Percentiles rank a stretch among this genome's conserved stretches.
phyloP scores from a whole-genome alignment of 768 basidiomycete genomes.

The Collybia nuda region DNA sequence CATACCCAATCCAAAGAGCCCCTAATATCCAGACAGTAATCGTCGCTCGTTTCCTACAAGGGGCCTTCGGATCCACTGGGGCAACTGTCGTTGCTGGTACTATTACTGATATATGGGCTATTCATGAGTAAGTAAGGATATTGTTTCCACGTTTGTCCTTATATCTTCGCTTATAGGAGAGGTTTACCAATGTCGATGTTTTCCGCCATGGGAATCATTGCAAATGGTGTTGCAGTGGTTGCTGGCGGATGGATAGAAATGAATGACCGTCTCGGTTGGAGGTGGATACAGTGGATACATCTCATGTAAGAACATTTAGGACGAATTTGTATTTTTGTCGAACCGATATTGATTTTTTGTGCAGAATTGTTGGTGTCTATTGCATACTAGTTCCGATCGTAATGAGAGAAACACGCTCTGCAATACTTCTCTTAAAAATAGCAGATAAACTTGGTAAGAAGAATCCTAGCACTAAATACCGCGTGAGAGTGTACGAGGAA shows the following conservation, averaged over 20 bases:
- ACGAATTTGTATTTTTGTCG: background rate
- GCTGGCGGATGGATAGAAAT: slow-evolving; percentile 70
- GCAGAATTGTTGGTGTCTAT: slow-evolving; percentile 53
- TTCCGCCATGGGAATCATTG: slow-evolving; percentile 56
- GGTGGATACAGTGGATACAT: slow-evolving; percentile 86
- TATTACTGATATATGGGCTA: slow-evolving; percentile 66
- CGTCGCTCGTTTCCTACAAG: slow-evolving; percentile 60
- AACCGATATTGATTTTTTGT: background rate
- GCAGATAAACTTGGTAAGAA: slow-evolving; percentile 65
- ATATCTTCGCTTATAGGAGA: slow-evolving; percentile 42
- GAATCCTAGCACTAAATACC: slow-evolving; percentile 62
- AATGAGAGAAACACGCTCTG: slow-evolving; percentile 72
- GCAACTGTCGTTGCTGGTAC: slow-evolving; percentile 75
- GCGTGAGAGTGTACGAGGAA: slow-evolving; percentile 64
- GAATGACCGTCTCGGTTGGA: slow-evolving; percentile 58
- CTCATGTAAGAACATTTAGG: slow-evolving; percentile 44
- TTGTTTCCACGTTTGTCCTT: background rate
- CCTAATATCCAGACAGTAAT: slow-evolving; percentile 63
- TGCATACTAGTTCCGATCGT: slow-evolving; percentile 49
- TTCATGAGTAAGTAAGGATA: slow-evolving; percentile 47
- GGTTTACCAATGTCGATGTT: slow-evolving; percentile 80
- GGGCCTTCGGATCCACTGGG: slow-evolving; percentile 67
- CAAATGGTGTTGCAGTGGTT: slow-evolving; percentile 63
- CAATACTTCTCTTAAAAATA: slow-evolving; percentile 67
- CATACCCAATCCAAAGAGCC: too few relatives aligned